phyloP scores from a whole-genome alignment of 2,329 filamentous ascomycete genomes.

The Pseudocercospora eumusae region DNA sequence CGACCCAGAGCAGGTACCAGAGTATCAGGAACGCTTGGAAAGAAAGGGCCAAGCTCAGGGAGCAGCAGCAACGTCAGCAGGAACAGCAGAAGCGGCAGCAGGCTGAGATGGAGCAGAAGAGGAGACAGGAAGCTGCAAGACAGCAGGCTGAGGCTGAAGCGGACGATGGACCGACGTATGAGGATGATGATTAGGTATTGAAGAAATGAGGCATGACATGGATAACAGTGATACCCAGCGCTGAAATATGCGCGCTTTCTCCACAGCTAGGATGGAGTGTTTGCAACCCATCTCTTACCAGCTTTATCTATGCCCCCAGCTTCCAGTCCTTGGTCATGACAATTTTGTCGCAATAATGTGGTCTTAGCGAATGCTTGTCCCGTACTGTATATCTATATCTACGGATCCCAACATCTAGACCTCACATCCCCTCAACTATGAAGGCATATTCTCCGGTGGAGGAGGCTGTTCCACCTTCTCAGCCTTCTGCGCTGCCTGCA shows the following conservation, averaged over 20 bases:
- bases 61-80: conserved; percentile 19
- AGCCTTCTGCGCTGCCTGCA: conserved; percentile 18
- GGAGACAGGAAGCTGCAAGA: neutral
- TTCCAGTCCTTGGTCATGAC: neutral
- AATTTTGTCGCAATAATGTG: neutral
- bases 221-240: neutral
- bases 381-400: neutral
- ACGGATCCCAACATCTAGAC: neutral
- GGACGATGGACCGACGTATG: conserved; percentile 32
- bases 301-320: no score
- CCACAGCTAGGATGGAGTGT: neutral
- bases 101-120: conserved; percentile 21
- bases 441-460: conserved; percentile 12
- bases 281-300: neutral
- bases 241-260: neutral
- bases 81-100: conserved; percentile 25
- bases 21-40: conserved; percentile 83
- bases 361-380: neutral
- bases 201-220: neutral
- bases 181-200: conserved; percentile 17
- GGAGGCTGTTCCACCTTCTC: conserved; percentile 10
- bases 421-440: neutral
- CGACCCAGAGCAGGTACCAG: conserved; percentile 58
- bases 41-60: conserved; percentile 46
- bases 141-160: conserved; percentile 22